Base-by-base conservation (phyloP, 139 green algal species). In the Edaphochlamys debaryana region DNA sequence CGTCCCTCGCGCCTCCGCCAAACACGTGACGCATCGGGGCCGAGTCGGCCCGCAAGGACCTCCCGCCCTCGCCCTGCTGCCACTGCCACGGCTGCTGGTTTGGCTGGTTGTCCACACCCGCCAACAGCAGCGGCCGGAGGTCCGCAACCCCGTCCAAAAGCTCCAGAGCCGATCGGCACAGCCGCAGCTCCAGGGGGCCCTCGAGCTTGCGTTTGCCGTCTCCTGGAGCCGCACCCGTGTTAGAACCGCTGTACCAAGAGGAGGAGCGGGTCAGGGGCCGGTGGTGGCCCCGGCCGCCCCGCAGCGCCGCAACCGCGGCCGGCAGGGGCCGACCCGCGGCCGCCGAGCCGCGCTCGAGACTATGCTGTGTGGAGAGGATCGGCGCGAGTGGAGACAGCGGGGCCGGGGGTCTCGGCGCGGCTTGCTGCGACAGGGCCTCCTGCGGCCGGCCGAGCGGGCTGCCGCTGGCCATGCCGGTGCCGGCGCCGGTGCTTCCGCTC, bases 111-210 rank as follows among this genome's bases (percentile, higher is more conserved):
- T 27, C 20, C n/a, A 37, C 52, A 36, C 6, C 25, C 19, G 30
- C 34, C 34, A 7, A 13, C 54, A 4, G 22, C 75, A 82, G 42
- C 41, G 62, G 60, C 41, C 62, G 30, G 29, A 82, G 54, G 6
- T 82, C 75, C 29, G 60, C 58, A 1, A 82, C 15, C n/a, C 75
- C 75, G 6, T 82, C 62, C 27, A 82, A n/a, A 60, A 82, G 62
- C 60, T 82, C 75, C 40, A 0, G 6, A 15, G 34, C 30, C 11
- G 30, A 22, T 5, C 36, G 62, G 41, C 75, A 82, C 40, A 82
- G 41, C 40, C 62, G 41, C 60, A 82, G 66, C 58, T 82, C 75
- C 40, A 82, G 20, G 25, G 75, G 75, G 6, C 40, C 40, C 40
- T 72, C 75, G 25, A 41, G 19, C n/a, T 72, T 19, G 23, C 60